Conservation (phyloP, 2,329 filamentous ascomycete species). For the Calonectria pseudoturangicola region DNA sequence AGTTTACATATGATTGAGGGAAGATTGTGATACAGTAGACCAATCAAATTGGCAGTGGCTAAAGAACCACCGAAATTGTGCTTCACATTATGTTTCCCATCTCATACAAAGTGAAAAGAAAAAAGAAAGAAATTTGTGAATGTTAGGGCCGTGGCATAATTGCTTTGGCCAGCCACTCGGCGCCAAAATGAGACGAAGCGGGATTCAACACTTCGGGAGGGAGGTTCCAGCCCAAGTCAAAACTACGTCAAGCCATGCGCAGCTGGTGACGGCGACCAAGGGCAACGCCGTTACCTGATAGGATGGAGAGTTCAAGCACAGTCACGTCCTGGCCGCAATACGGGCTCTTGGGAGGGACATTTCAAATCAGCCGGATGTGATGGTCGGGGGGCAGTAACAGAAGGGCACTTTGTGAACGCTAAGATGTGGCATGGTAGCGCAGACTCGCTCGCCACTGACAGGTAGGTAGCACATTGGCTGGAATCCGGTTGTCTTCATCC, state of each 20-base stretch:
- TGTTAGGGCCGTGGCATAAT: too few species aligned
- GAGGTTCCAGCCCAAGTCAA: too few species aligned
- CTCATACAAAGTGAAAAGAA: too few species aligned
- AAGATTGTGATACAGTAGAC: constrained; percentile 1
- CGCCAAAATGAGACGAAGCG: not conserved
- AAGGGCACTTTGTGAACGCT: constrained; percentile 19
- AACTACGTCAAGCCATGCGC: not conserved
- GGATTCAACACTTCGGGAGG: not conserved
- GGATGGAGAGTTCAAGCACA: not conserved
- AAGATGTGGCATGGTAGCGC: constrained; percentile 4
- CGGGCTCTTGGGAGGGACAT: not conserved
- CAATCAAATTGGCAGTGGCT: constrained; percentile 11
- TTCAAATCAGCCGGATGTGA: not conserved
- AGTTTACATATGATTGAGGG: constrained; percentile 13
- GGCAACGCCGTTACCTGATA: not conserved
- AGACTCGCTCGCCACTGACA: constrained; percentile 24
- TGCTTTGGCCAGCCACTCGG: not conserved
- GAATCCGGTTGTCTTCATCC: constrained; percentile 23
- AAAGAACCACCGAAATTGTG: constrained; percentile 16
- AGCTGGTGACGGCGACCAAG: not conserved
- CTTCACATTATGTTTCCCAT: not conserved
- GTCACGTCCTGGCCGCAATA: not conserved
- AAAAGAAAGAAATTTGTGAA: not conserved
- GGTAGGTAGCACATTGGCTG: constrained; percentile 16
- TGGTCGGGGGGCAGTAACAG: not conserved